Percentiles rank a stretch among this genome's conserved stretches.
Evolutionary conservation across 495 filamentous ascomycete species (phyloP).

Genomic region (Baudoinia panamericana): DNA sequence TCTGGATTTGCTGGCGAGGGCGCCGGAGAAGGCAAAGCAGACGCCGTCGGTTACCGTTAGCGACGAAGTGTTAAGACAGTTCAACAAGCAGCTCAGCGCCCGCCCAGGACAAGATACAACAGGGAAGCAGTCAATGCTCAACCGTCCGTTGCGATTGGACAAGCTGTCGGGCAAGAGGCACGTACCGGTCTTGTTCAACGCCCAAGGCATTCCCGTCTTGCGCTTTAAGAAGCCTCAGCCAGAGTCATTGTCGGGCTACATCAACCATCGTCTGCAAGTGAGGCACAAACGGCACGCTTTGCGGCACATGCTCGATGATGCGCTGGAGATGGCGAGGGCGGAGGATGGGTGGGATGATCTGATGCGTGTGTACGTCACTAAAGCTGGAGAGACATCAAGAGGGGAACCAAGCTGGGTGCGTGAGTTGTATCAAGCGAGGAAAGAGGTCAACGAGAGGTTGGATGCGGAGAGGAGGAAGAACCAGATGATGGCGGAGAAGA

Average conservation of each 20-base stretch:
- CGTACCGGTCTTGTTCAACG: constrained; percentile 47
- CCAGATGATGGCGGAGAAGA: constrained; percentile 28
- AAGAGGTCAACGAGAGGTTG: constrained; percentile 9
- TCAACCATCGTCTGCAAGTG: constrained; percentile 37
- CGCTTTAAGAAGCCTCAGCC: constrained; percentile 60
- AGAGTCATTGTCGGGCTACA: constrained; percentile 38
- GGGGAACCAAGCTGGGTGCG: constrained; percentile 13
- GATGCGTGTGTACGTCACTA: not conserved
- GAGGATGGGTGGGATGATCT: constrained; percentile 48
- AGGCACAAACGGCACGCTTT: constrained; percentile 31
- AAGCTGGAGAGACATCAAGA: constrained; percentile 1
- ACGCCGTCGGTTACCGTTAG: not conserved
- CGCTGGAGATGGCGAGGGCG: constrained; percentile 33
- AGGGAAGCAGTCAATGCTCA: constrained; percentile 26
- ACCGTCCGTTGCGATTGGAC: constrained; percentile 34
- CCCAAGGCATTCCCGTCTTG: constrained; percentile 52
- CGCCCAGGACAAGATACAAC: not conserved
- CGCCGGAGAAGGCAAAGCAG: constrained; percentile 16
- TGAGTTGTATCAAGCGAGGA: constrained; percentile 4
- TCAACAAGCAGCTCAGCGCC: not conserved
- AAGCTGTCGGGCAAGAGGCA: constrained; percentile 39
- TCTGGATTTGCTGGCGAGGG: constrained; percentile 13
- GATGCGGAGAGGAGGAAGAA: constrained; percentile 23
- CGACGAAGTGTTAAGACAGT: not conserved
- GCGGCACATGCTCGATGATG: constrained; percentile 24